Evolutionary conservation across 192 early-diverging fungal genomes (phyloP), one percentile per base, ranked within the genome.

Genomic region (Linnemannia elongata): DNA sequence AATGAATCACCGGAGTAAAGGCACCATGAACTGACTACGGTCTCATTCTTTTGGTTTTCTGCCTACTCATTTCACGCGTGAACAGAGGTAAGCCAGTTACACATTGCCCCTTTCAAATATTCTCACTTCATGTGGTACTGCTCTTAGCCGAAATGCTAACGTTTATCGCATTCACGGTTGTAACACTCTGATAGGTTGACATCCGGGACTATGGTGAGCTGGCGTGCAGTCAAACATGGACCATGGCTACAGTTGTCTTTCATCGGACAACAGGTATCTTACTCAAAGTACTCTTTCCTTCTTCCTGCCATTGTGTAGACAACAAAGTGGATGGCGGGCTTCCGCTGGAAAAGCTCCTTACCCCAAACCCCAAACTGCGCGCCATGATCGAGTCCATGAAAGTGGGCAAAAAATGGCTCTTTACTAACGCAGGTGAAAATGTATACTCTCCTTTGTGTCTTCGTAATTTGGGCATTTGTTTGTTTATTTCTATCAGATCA

Each of bases 371-470:
- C 0, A 80, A 89, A 38, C 83, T 97, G 54, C 92, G 93, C 38
- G 57, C 80, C 6, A 95, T 96, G 92, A 89, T 97, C 39, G 63
- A 81, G 60, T 71, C 75, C 1, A 80, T 93, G 36, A 88, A 82
- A 10, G 85, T 92, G 4, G 83, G 83, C 74, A 93, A 90, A 17
- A 93, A 94, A 55, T 96, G 95, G 95, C 92, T 95, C 17, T 95
- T 96, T 72, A 97, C 96, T 35, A 97, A 97, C 78, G 96, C 96
- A 4, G 94, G 93, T 45, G 76, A 89, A 55, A 79, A 76, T 41
- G 92, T 93, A 87, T 36, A 38, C 44, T 42, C 66, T 38, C 1
- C 24, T 6, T 9, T 47, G 22, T 72, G 54, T 6, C 60, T 5
- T 10, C 17, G 1, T 30, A 49, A 33, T 12, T 33, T 22, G 0